Conservation (phyloP, 169 alveolate species). For the Cryptosporidium sp. region DNA sequence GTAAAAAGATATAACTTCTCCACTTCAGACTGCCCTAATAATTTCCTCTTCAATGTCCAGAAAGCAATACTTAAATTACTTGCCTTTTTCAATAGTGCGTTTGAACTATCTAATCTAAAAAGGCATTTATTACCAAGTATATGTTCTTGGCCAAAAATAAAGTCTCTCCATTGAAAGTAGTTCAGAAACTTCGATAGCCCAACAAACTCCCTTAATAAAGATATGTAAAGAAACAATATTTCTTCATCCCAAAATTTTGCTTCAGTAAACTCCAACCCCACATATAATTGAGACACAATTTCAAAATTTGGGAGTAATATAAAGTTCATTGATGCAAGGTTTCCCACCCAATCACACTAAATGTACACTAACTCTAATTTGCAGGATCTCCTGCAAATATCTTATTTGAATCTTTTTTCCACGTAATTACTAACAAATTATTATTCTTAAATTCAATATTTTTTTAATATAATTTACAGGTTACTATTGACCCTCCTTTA, state of each 20-base stretch:
- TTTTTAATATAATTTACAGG: neutral
- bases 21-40: constrained; percentile 15
- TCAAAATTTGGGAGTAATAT: constrained; percentile 38
- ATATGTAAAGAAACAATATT: constrained; percentile 16
- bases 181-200: constrained; percentile 10
- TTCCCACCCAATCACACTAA: neutral
- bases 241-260: constrained; percentile 36
- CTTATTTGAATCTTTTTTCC: neutral
- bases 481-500: constrained; percentile 23
- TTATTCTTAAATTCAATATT: neutral
- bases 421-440: neutral
- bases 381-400: constrained; percentile 1
- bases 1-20: constrained; percentile 19
- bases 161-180: constrained; percentile 31
- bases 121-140: constrained; percentile 21
- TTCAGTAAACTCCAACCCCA: constrained; percentile 25
- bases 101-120: neutral
- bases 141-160: constrained; percentile 33
- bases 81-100: neutral
- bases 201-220: constrained; percentile 18
- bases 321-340: constrained; percentile 4
- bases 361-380: neutral
- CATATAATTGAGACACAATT: constrained; percentile 31
- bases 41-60: constrained; percentile 40
- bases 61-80: constrained; percentile 21